Base-by-base conservation (phyloP, 2,329 filamentous ascomycete genomes). In the Paraphaeosphaeria minitans region DNA sequence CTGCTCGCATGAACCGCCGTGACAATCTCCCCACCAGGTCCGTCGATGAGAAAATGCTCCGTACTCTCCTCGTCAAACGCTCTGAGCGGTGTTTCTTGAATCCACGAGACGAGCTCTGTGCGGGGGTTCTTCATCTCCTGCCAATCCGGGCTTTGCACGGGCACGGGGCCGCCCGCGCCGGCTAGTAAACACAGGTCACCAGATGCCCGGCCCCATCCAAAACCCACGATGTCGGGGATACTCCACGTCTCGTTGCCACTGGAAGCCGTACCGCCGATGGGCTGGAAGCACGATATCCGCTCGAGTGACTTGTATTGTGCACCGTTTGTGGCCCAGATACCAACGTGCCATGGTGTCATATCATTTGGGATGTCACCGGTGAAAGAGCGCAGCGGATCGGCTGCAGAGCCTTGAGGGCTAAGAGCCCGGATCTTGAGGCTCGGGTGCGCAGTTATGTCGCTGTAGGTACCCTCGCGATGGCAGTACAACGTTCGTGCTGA, bases 11-110 rank as follows among this genome's bases (percentile, higher is more conserved):
- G 56, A 4, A 70, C 64, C 37, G 65, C 66, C 4, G 55, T 63
- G n/a, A 70, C 55, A 7, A 60, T 24, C 56, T 67, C 67, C 0
- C 66, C 66, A 3, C 59, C 60, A 13, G 55, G 39, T 2, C 62
- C 60, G 21, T 69, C 62, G 12, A 68, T 58, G 0, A 60, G 51
- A 31, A 69, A 64, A 12, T 54, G 16, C 39, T 35, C 14, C 52
- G 54, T 61, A 29, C 16, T 45, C 2, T 53, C 27, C n/a, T 60
- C 46, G 12, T 56, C 55, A 39, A 42, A 56, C 5, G 53, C 19
- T 22, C 55, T 53, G n/a, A 54, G 19, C 16, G 29, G 5, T 5
- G 29, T 48, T 4, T 33, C 21, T 12, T n/a, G 9, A 10, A 21
- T 31, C 46, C 24, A 48, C 12, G 27, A 12, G 3, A 48, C 29